Conservation (phyloP, 2,329 filamentous ascomycete genomes). For the Chaetothyriales sp. region DNA sequence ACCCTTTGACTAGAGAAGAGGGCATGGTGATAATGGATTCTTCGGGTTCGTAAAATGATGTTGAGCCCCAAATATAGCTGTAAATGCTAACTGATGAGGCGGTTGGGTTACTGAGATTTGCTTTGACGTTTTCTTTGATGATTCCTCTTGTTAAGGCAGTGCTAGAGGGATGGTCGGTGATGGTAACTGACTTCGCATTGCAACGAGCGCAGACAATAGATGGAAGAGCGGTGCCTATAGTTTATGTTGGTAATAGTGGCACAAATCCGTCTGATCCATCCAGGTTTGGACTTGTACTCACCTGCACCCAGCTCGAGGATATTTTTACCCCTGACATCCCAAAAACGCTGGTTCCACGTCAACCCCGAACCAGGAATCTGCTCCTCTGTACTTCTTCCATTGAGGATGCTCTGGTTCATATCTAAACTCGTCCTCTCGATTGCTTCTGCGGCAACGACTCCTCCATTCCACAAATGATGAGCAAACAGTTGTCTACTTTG, state of each 20-base stretch:
- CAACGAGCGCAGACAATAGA: slow-evolving; percentile 26
- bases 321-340: slow-evolving; percentile 33
- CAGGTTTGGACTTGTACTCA: slow-evolving; percentile 25
- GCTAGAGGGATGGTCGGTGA: slow-evolving; percentile 37
- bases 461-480: slow-evolving; percentile 45
- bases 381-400: slow-evolving; percentile 1
- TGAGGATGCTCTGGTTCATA: slow-evolving; percentile 5
- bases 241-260: slow-evolving; percentile 1
- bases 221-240: slow-evolving; percentile 27
- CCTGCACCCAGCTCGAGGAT: slow-evolving; percentile 48
- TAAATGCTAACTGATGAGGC: not conserved
- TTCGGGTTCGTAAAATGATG: slow-evolving; percentile 25
- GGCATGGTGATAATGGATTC: slow-evolving; percentile 18
- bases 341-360: slow-evolving; percentile 17
- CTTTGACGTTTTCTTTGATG: slow-evolving; percentile 12
- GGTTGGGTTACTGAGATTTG: slow-evolving; percentile 3
- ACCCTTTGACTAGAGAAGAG: slow-evolving; percentile 21
- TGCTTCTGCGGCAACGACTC: slow-evolving; percentile 28
- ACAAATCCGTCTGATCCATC: not conserved
- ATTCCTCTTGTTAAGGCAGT: slow-evolving; percentile 22
- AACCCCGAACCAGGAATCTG: not conserved
- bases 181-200: slow-evolving; percentile 26
- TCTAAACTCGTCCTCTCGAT: slow-evolving; percentile 23
- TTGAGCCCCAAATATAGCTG: slow-evolving; percentile 14
- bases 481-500: slow-evolving; percentile 39